Conservation (phyloP, 106 monocot species). For the Dendrobium nobile region DNA sequence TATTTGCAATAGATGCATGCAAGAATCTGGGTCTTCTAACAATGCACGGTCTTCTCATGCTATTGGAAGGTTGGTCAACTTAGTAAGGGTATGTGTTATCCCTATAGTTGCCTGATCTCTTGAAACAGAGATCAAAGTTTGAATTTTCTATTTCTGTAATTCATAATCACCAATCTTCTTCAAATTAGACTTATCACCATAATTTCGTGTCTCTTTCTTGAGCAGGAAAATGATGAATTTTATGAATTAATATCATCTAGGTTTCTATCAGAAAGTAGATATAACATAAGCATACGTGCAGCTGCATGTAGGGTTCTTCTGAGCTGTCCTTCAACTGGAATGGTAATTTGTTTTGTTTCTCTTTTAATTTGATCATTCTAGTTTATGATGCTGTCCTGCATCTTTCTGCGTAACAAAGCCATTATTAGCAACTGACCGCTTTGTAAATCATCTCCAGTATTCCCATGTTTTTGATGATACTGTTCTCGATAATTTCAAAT, state of each 20-base stretch:
- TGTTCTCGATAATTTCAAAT: constrained; percentile 83
- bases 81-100: constrained; percentile 51
- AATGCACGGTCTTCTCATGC: constrained; percentile 58
- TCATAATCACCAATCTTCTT: neutral
- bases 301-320: constrained; percentile 75
- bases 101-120: neutral
- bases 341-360: constrained; percentile 36
- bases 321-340: constrained; percentile 69
- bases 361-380: neutral
- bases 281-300: constrained; percentile 48
- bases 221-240: constrained; percentile 89
- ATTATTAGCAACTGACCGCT: neutral
- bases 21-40: constrained; percentile 53
- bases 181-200: neutral
- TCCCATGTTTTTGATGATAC: constrained; percentile 82
- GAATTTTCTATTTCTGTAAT: neutral
- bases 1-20: constrained; percentile 38
- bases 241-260: constrained; percentile 73
- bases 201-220: neutral
- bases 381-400: neutral
- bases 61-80: constrained; percentile 71
- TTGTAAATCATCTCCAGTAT: constrained; percentile 34
- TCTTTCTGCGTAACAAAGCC: neutral
- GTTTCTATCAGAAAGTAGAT: constrained; percentile 71
- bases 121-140: neutral